Percentiles rank a stretch among this genome's conserved stretches.
phyloP scores from a whole-genome alignment of 2,329 filamentous ascomycete species.

The Cadophora sp. region DNA sequence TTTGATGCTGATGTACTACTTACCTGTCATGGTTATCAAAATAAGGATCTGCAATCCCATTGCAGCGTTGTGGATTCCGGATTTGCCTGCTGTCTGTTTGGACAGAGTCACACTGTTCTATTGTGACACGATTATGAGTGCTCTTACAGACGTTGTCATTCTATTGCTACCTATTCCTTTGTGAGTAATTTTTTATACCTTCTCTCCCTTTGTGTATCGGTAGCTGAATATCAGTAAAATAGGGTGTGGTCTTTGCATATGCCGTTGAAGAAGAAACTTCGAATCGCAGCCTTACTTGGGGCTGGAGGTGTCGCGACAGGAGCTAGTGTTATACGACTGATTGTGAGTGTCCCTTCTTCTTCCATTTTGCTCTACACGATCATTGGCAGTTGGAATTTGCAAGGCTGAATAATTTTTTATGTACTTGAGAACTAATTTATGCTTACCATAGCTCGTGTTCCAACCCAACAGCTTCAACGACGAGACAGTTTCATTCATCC shows the following conservation, averaged over 20 bases:
- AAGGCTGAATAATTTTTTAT: no score
- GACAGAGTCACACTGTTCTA: constrained; percentile 46
- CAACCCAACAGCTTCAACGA: constrained; percentile 24
- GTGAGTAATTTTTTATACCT: not conserved
- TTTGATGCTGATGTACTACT: constrained; percentile 40
- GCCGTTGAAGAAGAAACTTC: constrained; percentile 42
- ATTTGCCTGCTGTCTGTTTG: constrained; percentile 41
- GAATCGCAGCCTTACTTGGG: constrained; percentile 19
- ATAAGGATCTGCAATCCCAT: constrained; percentile 41
- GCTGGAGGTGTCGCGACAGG: constrained; percentile 24
- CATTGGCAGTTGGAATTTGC: no score
- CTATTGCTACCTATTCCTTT: constrained; percentile 45
- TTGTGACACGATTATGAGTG: constrained; percentile 45
- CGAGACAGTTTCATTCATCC: constrained; percentile 23
- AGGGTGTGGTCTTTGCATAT: constrained; percentile 45
- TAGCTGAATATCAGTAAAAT: not conserved
- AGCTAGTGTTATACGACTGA: constrained; percentile 21
- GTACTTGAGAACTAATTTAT: not conserved
- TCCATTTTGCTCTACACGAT: not conserved
- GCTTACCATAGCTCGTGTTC: constrained; percentile 15
- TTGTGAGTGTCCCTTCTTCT: not conserved
- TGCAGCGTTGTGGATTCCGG: constrained; percentile 38
- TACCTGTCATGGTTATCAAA: constrained; percentile 43
- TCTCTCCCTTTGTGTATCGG: not conserved
- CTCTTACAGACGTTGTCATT: constrained; percentile 45